Percentiles rank a stretch among this genome's conserved stretches.
Evolutionary conservation across 495 filamentous ascomycete genomes (phyloP).

Genomic region (Mytilinidion resinicola): DNA sequence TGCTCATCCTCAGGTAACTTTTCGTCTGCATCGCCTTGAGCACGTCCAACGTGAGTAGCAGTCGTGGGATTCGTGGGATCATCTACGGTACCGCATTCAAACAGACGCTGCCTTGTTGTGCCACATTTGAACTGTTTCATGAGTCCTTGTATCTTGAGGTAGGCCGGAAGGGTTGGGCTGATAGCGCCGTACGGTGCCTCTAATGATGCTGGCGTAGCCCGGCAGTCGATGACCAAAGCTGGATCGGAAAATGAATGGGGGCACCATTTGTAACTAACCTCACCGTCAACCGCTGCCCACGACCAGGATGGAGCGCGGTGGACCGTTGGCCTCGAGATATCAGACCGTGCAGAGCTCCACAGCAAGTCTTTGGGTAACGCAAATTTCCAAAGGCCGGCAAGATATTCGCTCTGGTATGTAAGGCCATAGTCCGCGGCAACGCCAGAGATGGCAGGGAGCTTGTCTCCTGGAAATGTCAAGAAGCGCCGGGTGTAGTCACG

Average conservation of each 20-base stretch:
- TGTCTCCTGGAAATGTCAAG: conserved; percentile 27
- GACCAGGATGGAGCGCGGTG: conserved; percentile 15
- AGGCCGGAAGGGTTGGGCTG: neutral
- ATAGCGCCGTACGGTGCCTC: conserved; percentile 5
- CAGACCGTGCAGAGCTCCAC: conserved; percentile 5
- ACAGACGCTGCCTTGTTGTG: neutral
- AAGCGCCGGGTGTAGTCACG: conserved; percentile 9
- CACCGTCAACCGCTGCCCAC: conserved; percentile 15
- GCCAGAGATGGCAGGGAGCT: conserved; percentile 31
- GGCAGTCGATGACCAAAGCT: neutral
- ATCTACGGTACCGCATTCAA: neutral
- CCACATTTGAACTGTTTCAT: conserved; percentile 1
- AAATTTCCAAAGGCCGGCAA: conserved; percentile 34
- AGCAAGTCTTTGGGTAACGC: conserved; percentile 9
- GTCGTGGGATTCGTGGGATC: neutral
- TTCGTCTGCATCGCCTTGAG: neutral
- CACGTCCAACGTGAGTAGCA: neutral
- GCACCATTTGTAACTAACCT: conserved; percentile 1
- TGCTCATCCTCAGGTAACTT: neutral
- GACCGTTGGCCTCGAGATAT: conserved; percentile 3
- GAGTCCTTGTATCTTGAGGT: conserved; percentile 1
- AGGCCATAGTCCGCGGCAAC: conserved; percentile 23
- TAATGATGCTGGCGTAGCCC: neutral
- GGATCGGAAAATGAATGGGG: neutral
- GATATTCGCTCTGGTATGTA: conserved; percentile 18